These are phyloP conservation scores for Daldinia bambusicola DNA, from an alignment of 495 filamentous ascomycete species.

Conservation along the genomic window DNA sequence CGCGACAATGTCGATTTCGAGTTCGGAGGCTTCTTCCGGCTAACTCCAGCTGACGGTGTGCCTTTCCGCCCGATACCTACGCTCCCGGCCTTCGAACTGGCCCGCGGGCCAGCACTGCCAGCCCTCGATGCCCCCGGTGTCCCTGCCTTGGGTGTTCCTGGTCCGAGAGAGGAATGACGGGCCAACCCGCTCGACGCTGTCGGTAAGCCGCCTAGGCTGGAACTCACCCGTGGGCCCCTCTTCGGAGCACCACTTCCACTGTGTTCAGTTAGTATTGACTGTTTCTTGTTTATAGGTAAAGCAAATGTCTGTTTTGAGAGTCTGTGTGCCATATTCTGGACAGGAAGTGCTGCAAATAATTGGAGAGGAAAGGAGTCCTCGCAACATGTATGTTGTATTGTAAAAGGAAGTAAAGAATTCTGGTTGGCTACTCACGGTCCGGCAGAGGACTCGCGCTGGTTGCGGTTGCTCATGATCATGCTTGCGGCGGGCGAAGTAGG, in stretches of 20 bases:
- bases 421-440: slow-evolving; percentile 59
- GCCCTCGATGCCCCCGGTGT: slow-evolving; percentile 70
- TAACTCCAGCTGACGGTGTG: slow-evolving; percentile 66
- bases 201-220: slow-evolving; percentile 71
- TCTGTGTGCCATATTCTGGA: slow-evolving; percentile 3
- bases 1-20: slow-evolving; percentile 65
- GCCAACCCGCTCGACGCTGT: slow-evolving; percentile 75
- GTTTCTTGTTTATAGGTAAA: slow-evolving; percentile 12
- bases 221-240: slow-evolving; percentile 77
- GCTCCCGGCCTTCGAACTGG: slow-evolving; percentile 60
- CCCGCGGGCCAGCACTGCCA: slow-evolving; percentile 76
- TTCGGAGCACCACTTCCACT: slow-evolving; percentile 63
- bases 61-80: slow-evolving; percentile 64
- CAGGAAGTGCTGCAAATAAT: slow-evolving; percentile 1
- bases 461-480: slow-evolving; percentile 69
- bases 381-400: slow-evolving; percentile 1
- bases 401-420: slow-evolving; percentile 2
- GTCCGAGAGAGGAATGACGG: slow-evolving; percentile 83
- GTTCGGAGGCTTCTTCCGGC: slow-evolving; percentile 67
- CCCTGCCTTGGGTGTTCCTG: slow-evolving; percentile 83
- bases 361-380: slow-evolving; percentile 11
- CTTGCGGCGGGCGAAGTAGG: slow-evolving; percentile 73
- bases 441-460: slow-evolving; percentile 79
- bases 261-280: slow-evolving; percentile 19
- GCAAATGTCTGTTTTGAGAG: background rate